Conservation (phyloP, 768 basidiomycete genomes). For the Naganishia randhawae region DNA sequence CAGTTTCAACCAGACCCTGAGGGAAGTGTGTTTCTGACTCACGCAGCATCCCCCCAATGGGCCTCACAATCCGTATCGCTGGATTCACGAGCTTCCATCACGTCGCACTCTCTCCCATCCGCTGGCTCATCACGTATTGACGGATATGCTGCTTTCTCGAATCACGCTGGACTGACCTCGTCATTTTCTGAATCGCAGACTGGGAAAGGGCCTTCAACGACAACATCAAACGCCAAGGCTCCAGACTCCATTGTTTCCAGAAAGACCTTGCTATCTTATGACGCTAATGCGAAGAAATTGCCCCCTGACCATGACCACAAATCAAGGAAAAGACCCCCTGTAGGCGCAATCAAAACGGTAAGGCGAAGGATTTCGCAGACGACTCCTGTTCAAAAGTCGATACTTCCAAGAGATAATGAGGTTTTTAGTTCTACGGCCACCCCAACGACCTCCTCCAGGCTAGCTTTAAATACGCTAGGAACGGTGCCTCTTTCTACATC, state of each 20-base stretch:
- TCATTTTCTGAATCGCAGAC: too few species aligned
- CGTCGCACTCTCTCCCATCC: too few species aligned
- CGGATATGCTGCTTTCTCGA: too few species aligned
- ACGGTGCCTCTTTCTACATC: not conserved
- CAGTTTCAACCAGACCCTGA: not conserved
- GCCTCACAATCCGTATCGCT: not conserved
- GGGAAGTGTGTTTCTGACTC: not conserved
- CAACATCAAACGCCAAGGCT: not conserved
- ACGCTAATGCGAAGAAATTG: not conserved
- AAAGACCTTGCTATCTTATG: not conserved
- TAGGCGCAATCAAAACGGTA: not conserved
- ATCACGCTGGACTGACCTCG: too few species aligned
- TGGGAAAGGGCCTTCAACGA: too few species aligned
- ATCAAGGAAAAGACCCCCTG: not conserved
- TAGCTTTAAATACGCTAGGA: not conserved
- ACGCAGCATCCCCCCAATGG: not conserved
- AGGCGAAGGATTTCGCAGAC: not conserved
- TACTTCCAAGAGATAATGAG: not conserved
- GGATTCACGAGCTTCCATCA: too few species aligned
- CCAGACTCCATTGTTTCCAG: not conserved
- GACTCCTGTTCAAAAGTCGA: not conserved
- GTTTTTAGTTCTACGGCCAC: not conserved
- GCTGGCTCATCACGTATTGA: too few species aligned
- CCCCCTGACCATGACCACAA: not conserved
- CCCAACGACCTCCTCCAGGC: not conserved